These are phyloP conservation scores for Phytophthora pseudosyringae DNA, from an alignment of 352 stramenopile species.

Conservation along the genomic window DNA sequence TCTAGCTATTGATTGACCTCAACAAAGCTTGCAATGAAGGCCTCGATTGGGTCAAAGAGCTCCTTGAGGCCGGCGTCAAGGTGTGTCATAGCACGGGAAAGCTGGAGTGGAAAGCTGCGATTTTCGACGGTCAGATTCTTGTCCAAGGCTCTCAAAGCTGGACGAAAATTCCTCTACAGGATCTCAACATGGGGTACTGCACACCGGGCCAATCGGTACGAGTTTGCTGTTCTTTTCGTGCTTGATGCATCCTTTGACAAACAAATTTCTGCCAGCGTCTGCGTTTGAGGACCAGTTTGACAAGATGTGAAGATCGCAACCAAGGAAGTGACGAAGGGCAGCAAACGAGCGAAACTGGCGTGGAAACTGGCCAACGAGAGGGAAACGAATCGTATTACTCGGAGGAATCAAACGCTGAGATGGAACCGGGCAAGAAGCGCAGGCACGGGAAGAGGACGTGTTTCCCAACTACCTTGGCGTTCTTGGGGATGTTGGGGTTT, in stretches of 20 bases:
- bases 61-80: slow-evolving; percentile 13
- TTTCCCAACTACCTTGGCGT: slow-evolving; percentile 10
- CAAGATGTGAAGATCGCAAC: slow-evolving; percentile 11
- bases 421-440: slow-evolving; percentile 1
- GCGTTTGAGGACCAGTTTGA: slow-evolving; percentile 23
- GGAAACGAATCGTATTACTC: not conserved
- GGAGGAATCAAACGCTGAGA: not conserved
- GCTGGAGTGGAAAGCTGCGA: slow-evolving; percentile 12
- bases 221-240: not conserved
- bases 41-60: slow-evolving; percentile 6
- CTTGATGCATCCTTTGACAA: not conserved
- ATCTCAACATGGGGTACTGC: slow-evolving; percentile 4
- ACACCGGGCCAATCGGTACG: slow-evolving; percentile 15
- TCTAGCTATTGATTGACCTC: slow-evolving; percentile 7
- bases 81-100: slow-evolving; percentile 20
- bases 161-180: not conserved
- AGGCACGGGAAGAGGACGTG: slow-evolving; percentile 5
- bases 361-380: not conserved
- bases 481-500: slow-evolving; percentile 15
- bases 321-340: slow-evolving; percentile 1
- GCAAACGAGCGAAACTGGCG: not conserved
- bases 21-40: slow-evolving; percentile 5
- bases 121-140: slow-evolving; percentile 24
- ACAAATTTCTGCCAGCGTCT: slow-evolving; percentile 8
- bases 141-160: slow-evolving; percentile 17